Conservation (phyloP, 176 grass and related monocot species). For the Poa pratensis region DNA sequence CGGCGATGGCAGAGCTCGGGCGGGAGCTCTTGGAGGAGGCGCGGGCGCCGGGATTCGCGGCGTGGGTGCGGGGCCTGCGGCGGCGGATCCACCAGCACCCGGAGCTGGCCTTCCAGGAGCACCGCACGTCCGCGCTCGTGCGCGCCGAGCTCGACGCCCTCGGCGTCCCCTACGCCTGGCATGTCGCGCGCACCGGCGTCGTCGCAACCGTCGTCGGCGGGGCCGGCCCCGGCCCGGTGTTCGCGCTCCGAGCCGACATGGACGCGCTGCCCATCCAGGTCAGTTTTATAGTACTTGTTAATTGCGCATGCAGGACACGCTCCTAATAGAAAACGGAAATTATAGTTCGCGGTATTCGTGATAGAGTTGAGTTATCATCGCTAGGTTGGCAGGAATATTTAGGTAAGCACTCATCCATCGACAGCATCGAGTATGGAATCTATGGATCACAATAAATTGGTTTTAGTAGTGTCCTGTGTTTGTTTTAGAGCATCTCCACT, state of each 20-base stretch:
- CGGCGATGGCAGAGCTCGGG: neutral
- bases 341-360: neutral
- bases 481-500: too few relatives aligned
- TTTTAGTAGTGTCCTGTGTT: too few relatives aligned
- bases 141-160: conserved; percentile 9
- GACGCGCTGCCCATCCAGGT: conserved; percentile 22
- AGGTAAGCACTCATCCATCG: neutral
- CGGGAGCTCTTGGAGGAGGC: neutral
- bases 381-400: neutral
- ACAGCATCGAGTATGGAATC: too few relatives aligned
- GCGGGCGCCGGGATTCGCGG: neutral
- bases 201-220: neutral
- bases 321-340: neutral
- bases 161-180: neutral
- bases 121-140: conserved; percentile 3
- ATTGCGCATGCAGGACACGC: neutral
- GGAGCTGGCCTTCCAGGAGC: conserved; percentile 21
- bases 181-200: neutral
- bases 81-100: conserved; percentile 8
- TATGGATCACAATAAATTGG: too few relatives aligned
- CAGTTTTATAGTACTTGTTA: neutral
- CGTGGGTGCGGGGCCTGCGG: neutral
- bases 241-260: conserved; percentile 10
- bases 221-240: neutral
- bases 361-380: neutral